These are phyloP conservation scores for Osmanthus fragrans DNA, from an alignment of 257 asterid genomes.

Conservation along the genomic window DNA sequence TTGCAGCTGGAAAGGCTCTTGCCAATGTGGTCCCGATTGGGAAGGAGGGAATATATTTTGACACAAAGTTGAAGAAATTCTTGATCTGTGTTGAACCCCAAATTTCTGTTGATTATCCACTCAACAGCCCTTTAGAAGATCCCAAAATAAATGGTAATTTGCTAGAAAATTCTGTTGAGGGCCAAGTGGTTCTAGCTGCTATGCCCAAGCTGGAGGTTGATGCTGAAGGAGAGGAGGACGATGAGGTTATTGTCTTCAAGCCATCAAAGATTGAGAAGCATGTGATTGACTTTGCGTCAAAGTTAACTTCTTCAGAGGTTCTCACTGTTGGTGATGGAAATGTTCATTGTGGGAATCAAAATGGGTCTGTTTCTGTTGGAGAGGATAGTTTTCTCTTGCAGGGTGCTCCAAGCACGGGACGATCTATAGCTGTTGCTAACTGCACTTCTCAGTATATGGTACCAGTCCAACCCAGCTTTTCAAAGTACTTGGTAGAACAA, in stretches of 20 bases:
- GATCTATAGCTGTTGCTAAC: constrained; percentile 30
- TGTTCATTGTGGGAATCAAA: constrained; percentile 36
- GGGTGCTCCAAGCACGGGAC: constrained; percentile 37
- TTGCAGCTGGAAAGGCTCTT: constrained; percentile 94
- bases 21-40: constrained; percentile 63
- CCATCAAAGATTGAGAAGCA: constrained; percentile 64
- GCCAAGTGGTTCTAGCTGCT: constrained; percentile 26
- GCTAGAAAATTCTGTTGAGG: constrained; percentile 32
- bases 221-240: constrained; percentile 69
- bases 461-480: constrained; percentile 42
- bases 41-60: constrained; percentile 65
- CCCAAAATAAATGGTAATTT: constrained; percentile 32
- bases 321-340: constrained; percentile 33
- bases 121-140: constrained; percentile 33
- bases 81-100: constrained; percentile 66
- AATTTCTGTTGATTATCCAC: constrained; percentile 47
- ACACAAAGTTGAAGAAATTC: constrained; percentile 59
- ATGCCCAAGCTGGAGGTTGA: constrained; percentile 42
- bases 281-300: constrained; percentile 43
- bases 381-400: constrained; percentile 44
- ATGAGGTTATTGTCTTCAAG: constrained; percentile 86
- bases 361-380: constrained; percentile 41
- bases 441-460: constrained; percentile 47
- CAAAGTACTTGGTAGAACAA: constrained; percentile 55
- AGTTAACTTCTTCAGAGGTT: constrained; percentile 30